Percentiles rank a stretch among this genome's conserved stretches.
Conservation (phyloP, 2,329 filamentous ascomycete species). For the Penicillium sp. region DNA sequence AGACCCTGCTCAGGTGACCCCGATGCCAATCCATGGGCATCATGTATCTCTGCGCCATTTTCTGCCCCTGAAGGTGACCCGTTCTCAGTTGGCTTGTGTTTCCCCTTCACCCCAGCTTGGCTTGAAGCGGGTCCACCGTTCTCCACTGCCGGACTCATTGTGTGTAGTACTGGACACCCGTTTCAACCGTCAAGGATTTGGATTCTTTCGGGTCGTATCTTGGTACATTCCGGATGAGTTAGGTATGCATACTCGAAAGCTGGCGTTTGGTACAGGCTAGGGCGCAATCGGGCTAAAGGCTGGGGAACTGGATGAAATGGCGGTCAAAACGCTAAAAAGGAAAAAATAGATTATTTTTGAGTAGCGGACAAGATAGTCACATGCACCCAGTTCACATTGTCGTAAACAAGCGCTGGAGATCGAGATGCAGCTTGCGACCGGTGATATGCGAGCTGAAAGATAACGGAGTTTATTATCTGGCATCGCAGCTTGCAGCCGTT, state of each 20-base stretch:
- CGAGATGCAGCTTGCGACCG: neutral
- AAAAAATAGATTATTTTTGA: neutral
- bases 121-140: neutral
- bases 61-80: neutral
- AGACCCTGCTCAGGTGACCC: slow-evolving; percentile 17
- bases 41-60: neutral
- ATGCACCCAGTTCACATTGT: neutral
- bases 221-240: neutral
- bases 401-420: neutral
- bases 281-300: neutral
- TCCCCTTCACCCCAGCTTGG: neutral
- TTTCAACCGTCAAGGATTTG: too few relatives aligned
- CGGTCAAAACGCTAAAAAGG: neutral
- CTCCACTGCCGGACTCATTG: neutral
- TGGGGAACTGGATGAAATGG: neutral
- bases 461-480: slow-evolving; percentile 1
- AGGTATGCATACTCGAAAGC: neutral
- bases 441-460: neutral
- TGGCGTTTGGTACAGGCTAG: neutral
- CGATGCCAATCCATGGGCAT: neutral
- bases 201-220: neutral
- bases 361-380: neutral
- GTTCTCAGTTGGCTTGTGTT: neutral
- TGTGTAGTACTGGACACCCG: neutral
- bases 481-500: neutral